These are phyloP conservation scores for Sphaerulina vaccinii DNA, from an alignment of 2,329 filamentous ascomycete genomes.

Conservation along the genomic window DNA sequence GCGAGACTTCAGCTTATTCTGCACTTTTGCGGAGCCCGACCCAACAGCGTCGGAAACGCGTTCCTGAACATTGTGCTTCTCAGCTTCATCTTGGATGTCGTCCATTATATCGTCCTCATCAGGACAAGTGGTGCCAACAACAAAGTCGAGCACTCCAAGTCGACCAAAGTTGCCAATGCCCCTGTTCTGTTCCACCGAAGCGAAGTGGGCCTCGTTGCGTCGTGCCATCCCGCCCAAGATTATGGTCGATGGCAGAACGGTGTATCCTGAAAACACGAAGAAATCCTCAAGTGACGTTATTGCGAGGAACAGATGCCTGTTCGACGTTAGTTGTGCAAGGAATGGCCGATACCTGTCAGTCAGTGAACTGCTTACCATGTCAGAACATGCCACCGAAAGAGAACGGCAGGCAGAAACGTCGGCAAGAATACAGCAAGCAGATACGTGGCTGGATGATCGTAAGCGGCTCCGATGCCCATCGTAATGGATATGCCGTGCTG, in stretches of 20 bases:
- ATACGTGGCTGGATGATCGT: constrained; percentile 67
- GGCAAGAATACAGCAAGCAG: constrained; percentile 64
- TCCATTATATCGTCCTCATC: constrained; percentile 54
- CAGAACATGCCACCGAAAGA: constrained; percentile 69
- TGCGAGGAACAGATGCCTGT: constrained; percentile 57
- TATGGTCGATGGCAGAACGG: constrained; percentile 57
- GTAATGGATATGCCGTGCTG: constrained; percentile 59
- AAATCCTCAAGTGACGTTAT: constrained; percentile 66
- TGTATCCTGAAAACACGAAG: constrained; percentile 67
- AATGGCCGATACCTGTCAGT: too few species aligned
- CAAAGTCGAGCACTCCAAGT: constrained; percentile 61
- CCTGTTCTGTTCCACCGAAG: constrained; percentile 34
- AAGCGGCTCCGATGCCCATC: constrained; percentile 62
- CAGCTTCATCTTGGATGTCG: constrained; percentile 56
- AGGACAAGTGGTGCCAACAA: constrained; percentile 51
- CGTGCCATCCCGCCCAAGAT: constrained; percentile 59
- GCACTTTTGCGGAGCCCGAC: constrained; percentile 15
- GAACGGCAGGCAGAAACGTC: constrained; percentile 62
- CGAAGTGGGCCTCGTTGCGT: constrained; percentile 58
- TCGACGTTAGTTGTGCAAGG: too few species aligned
- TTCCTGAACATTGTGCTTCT: constrained; percentile 54
- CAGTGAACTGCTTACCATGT: constrained; percentile 49
- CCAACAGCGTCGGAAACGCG: constrained; percentile 39
- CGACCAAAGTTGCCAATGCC: constrained; percentile 42
- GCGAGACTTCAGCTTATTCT: constrained; percentile 18